Conservation (phyloP, 78 protist genomes). For the Pigoraptor vietnamica region DNA sequence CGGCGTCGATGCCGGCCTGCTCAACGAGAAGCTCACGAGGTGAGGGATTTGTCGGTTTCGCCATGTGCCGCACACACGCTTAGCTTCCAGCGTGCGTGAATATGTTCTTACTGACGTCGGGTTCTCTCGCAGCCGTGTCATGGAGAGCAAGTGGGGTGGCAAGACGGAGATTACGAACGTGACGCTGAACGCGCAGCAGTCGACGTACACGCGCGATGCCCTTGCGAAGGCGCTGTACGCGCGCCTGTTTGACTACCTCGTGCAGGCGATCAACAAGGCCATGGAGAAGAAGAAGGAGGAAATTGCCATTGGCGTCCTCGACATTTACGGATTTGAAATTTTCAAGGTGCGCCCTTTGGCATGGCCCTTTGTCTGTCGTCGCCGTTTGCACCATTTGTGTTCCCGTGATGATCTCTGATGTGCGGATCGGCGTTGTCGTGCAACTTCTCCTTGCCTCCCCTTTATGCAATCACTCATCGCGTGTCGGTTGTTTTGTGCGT, state of each 20-base stretch:
- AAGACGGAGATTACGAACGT: background rate
- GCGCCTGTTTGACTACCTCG: conserved; percentile 83
- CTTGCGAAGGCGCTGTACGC: conserved; percentile 88
- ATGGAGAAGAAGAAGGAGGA: background rate
- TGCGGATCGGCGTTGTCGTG: too few relatives aligned
- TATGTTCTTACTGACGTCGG: too few relatives aligned
- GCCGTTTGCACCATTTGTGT: background rate
- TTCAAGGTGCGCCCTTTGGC: conserved; percentile 55
- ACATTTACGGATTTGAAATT: conserved; percentile 89
- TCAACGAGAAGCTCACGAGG: conserved; percentile 14
- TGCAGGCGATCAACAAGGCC: conserved; percentile 31
- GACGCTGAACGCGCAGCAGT: conserved; percentile 37
- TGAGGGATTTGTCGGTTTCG: too few relatives aligned
- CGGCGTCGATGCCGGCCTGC: background rate
- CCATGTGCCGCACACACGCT: too few relatives aligned
- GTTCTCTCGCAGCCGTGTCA: conserved; percentile 4
- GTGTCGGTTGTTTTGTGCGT: background rate
- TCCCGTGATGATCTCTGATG: too few relatives aligned
- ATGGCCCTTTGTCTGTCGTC: background rate
- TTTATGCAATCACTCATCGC: too few relatives aligned
- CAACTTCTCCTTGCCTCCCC: too few relatives aligned
- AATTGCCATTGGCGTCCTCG: conserved; percentile 68
- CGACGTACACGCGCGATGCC: conserved; percentile 70
- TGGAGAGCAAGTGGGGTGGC: conserved; percentile 2
- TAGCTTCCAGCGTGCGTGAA: too few relatives aligned